Evolutionary conservation across 1,284 basidiomycete genomes (phyloP), one percentile per base, ranked within the genome.

Genomic region (Rhodotorula mucilaginosa): DNA sequence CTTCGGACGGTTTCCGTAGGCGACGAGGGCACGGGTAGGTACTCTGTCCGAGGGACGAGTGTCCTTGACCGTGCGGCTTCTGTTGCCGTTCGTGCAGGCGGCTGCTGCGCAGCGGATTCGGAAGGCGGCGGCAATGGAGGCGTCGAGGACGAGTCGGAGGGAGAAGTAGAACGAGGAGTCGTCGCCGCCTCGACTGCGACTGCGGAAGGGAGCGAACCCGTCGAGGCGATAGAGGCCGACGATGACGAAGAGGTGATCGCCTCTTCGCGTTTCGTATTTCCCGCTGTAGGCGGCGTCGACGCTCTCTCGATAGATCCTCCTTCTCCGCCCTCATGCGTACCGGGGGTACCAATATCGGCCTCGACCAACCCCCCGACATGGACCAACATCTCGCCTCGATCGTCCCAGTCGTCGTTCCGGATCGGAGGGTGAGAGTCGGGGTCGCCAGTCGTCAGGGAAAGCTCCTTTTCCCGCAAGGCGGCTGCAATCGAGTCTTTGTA

Each of bases 401-500:
- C 71, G 63, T 77, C 71, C 62, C 73, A 73, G 39, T 68, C 71
- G 5, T 61, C 21, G 16, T 64, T 58, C 29, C 67, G 64, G n/a
- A 62, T 64, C 19, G 26, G 12, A n/a, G 21, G 19, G 26, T 10
- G 44, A 21, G 5, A 13, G 57, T 21, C 5, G 7, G 29, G n/a
- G 3, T n/a, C 26, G 1, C 39, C 23, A 6, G 52, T 3, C 2
- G 54, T 18, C 7, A 71, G 60, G 5, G 47, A 52, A 1, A 66
- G 58, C 26, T 74, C 72, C 6, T 56, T 58, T 5, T 23, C 34
- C 7, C 69, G 60, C 2, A 74, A 54, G 4, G 49, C 34, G 6
- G 67, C 65, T 0, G 61, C 67, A 23, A 71, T 64, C 18, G 57
- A 61, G 59, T 74, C 67, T 39, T 71, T 74, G 72, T 74, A 74